Evolutionary conservation across 2,329 filamentous ascomycete genomes (phyloP).

Genomic region (Hysterium pulicare): DNA sequence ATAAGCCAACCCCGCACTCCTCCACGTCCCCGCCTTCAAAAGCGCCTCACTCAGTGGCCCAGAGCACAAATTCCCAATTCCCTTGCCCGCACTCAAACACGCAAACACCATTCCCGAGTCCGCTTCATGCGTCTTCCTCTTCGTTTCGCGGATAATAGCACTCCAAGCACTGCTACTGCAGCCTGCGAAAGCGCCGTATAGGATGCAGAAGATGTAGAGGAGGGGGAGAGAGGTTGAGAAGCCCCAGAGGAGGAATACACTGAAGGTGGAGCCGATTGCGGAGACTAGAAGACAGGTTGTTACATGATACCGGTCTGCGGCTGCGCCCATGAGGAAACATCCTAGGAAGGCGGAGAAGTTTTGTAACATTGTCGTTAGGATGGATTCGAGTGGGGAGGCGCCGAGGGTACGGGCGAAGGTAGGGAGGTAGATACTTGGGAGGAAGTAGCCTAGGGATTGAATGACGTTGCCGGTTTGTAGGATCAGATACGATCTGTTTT

Average conservation of each 20-base stretch:
- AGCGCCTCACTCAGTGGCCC: conserved; percentile 52
- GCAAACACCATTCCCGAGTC: conserved; percentile 51
- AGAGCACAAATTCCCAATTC: conserved; percentile 50
- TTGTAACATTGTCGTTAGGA: conserved; percentile 38
- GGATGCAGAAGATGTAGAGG: conserved; percentile 43
- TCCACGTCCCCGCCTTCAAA: conserved; percentile 34
- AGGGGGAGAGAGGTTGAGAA: conserved; percentile 40
- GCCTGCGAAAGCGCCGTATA: conserved; percentile 43
- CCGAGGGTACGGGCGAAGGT: conserved; percentile 39
- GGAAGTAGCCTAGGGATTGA: conserved; percentile 43
- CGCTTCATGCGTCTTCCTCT: conserved; percentile 29
- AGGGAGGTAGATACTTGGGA: conserved; percentile 44
- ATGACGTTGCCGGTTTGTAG: conserved; percentile 43
- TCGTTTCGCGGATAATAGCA: conserved; percentile 44
- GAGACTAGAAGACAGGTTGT: conserved; percentile 37
- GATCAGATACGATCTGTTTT: conserved; percentile 25
- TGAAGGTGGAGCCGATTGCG: conserved; percentile 32
- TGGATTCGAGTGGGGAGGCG: conserved; percentile 31
- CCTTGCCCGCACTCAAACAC: conserved; percentile 48
- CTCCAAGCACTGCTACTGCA: conserved; percentile 42
- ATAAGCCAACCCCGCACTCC: conserved; percentile 38
- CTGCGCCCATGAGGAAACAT: conserved; percentile 35
- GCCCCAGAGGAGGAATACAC: conserved; percentile 46
- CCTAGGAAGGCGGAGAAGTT: conserved; percentile 40
- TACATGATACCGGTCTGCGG: conserved; percentile 40